Percentiles rank a stretch among this genome's conserved stretches.
These are phyloP conservation scores for Nakazawaea wickerhamii DNA, from an alignment of 805 yeast genomes.

Conservation along the genomic window DNA sequence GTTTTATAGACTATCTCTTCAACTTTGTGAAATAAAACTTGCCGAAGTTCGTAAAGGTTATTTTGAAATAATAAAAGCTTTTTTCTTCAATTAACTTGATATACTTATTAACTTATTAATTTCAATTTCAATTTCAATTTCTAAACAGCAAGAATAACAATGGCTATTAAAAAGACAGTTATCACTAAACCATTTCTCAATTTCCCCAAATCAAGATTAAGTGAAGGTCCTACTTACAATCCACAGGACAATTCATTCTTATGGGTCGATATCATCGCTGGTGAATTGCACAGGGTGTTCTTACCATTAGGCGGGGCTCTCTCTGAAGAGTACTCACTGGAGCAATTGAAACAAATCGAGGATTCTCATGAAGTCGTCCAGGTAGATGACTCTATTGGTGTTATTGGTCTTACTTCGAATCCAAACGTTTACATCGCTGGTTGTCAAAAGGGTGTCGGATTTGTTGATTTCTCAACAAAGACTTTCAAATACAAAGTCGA, in stretches of 20 bases:
- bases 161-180: constrained; percentile 7
- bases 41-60: too few relatives aligned
- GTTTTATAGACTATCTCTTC: too few relatives aligned
- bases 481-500: constrained; percentile 31
- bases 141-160: neutral
- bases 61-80: too few relatives aligned
- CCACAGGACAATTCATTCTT: constrained; percentile 45
- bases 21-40: too few relatives aligned
- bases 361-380: constrained; percentile 34
- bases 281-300: constrained; percentile 32
- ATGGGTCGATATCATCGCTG: constrained; percentile 42
- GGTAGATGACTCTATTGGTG: constrained; percentile 52
- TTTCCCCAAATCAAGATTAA: constrained; percentile 36
- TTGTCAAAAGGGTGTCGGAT: constrained; percentile 58
- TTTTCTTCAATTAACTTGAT: too few relatives aligned
- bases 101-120: neutral
- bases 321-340: constrained; percentile 19
- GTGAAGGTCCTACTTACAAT: constrained; percentile 67
- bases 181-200: constrained; percentile 19
- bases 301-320: constrained; percentile 17
- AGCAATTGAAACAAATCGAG: constrained; percentile 19
- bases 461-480: constrained; percentile 37
- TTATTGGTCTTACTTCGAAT: constrained; percentile 59
- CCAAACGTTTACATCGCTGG: constrained; percentile 55
- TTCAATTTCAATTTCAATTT: neutral